A percentile compares a stretch with the other conserved stretches of the same genome.
phyloP scores from a whole-genome alignment of 345 rosid species.

The Euphorbia lathyris region DNA sequence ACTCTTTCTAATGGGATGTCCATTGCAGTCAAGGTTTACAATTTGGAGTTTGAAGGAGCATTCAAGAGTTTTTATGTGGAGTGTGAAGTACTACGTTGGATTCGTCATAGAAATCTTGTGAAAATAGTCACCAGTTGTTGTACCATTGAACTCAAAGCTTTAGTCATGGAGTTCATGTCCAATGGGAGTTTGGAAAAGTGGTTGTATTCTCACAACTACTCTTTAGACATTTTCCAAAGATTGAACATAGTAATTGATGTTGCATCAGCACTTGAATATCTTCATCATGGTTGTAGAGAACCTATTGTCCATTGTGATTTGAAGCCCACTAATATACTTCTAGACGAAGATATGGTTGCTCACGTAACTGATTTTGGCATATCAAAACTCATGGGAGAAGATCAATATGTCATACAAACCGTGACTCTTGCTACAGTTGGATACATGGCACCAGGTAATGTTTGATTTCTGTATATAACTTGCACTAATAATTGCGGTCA shows the following conservation, averaged over 20 bases:
- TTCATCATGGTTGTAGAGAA: neutral
- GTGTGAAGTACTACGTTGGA: neutral
- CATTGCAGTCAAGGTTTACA: neutral
- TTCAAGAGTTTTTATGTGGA: neutral
- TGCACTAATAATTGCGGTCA: too few species aligned
- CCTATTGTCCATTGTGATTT: slow-evolving; percentile 3
- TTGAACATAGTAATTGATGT: neutral
- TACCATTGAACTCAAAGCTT: neutral
- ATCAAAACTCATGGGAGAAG: neutral
- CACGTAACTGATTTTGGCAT: neutral
- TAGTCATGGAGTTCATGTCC: neutral
- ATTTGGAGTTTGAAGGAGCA: neutral
- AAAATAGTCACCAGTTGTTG: neutral
- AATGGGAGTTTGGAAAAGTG: neutral
- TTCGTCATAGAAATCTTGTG: neutral
- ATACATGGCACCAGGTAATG: too few species aligned
- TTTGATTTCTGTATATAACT: too few species aligned
- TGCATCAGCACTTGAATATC: neutral
- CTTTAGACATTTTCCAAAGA: neutral
- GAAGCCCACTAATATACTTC: slow-evolving; percentile 2
- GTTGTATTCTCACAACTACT: neutral
- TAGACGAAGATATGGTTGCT: neutral
- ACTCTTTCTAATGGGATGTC: neutral
- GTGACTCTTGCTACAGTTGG: too few species aligned
- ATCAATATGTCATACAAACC: too few species aligned